Base-by-base conservation (phyloP, 2,329 filamentous ascomycete genomes). In the Nemania sp. region DNA sequence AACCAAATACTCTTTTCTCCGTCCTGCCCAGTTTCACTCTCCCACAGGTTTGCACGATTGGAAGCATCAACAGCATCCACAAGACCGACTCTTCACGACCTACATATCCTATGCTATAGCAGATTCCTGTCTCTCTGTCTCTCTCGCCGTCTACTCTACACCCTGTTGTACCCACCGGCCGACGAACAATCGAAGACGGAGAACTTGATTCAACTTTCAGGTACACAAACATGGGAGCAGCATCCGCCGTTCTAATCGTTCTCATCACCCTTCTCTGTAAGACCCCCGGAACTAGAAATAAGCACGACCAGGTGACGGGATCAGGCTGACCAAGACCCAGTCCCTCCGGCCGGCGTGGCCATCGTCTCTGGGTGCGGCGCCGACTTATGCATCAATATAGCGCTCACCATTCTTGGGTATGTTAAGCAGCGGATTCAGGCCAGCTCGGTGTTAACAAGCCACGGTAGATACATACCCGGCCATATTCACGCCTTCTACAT, bases 401-500 rank as follows among this genome's bases (percentile, higher is more conserved):
- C 81, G 61, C 72, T 89, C 58, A 89, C 86, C 0, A 64, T 88
- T 23, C 77, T 88, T 19, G 85, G 85, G 79, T 82, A 69, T 53
- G 78, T 66, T 40, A 23, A 22, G 8, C n/a, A 39, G n/a, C n/a
- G 28, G 6, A 22, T 36, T 11, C 6, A 8, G 19, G 12, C 49
- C 52, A 49, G 52, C 53, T 54, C 30, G 34, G 20, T 26, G 6
- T 24, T 47, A 24, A 59, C 49, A 43, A 22, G 19, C 15, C 9
- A 31, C 24, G 15, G 39, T 54, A 84, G 83, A n/a, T 89, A 86
- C 70, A 72, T 94, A 45, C 90, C 90, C 0, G 90, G 89, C 6
- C 86, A 91, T 62, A 81, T 93, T 36, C 86, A 91, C 68, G 89
- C 89, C 37, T 91, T 92, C 71, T 94, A 92, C 69, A 62, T 91